These are phyloP conservation scores for Isoetes taiwanensis DNA, from an alignment of 75 land plant species.

Conservation along the genomic window DNA sequence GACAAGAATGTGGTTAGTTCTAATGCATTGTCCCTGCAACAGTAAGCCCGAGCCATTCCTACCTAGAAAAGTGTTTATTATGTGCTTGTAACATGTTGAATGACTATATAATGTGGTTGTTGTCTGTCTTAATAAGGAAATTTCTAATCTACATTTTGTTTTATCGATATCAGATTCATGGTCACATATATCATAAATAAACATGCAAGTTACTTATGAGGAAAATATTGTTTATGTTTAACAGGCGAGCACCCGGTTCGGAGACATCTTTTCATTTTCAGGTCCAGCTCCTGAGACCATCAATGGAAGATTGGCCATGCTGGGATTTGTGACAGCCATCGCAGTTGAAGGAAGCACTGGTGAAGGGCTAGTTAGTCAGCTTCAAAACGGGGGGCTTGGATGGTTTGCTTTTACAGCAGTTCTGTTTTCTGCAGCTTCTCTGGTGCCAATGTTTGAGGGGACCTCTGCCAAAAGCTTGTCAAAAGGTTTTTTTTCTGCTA, in stretches of 20 bases:
- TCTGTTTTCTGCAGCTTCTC: constrained; percentile 45
- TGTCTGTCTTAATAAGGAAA: too few relatives aligned
- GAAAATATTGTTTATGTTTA: too few relatives aligned
- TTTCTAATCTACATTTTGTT: too few relatives aligned
- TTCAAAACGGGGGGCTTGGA: constrained; percentile 23
- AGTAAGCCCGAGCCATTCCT: too few relatives aligned
- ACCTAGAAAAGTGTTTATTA: too few relatives aligned
- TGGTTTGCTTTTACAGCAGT: constrained; percentile 41
- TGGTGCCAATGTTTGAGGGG: constrained; percentile 58
- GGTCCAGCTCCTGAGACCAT: constrained; percentile 83
- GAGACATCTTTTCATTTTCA: constrained; percentile 52
- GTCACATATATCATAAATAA: too few relatives aligned
- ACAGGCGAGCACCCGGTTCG: constrained; percentile 45
- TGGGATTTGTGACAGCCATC: constrained; percentile 56
- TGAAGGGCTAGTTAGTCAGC: constrained; percentile 14
- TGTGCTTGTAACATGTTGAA: too few relatives aligned
- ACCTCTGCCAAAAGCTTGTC: constrained; percentile 36
- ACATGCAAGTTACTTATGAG: too few relatives aligned
- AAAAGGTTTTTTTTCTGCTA: constrained; percentile 43
- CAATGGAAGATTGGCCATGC: constrained; percentile 80
- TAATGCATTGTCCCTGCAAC: too few relatives aligned
- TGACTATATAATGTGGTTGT: too few relatives aligned
- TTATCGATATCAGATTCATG: too few relatives aligned
- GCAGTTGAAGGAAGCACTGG: constrained; percentile 53
- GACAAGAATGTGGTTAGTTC: too few relatives aligned